Evolutionary conservation across 1,139 yeast genomes (phyloP).

Genomic region (Hemisphaericaspora subhashii): DNA sequence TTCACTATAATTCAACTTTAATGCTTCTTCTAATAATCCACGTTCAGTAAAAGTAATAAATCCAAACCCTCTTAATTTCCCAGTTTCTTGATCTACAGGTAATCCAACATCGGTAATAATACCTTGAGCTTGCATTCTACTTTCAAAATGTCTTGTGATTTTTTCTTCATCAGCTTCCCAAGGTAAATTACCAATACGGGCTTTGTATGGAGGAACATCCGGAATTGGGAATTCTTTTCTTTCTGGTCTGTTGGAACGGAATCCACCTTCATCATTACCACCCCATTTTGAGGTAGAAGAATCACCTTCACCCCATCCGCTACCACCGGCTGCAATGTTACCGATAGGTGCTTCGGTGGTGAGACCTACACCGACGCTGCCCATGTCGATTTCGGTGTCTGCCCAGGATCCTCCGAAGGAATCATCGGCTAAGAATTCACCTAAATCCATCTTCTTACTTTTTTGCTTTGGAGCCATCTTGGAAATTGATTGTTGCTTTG

Average conservation of each 20-base stretch:
- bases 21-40: slow-evolving; percentile 67
- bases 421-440: slow-evolving; percentile 51
- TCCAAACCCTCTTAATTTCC: slow-evolving; percentile 81
- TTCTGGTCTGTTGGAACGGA: slow-evolving; percentile 26
- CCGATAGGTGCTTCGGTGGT: slow-evolving; percentile 24
- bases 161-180: slow-evolving; percentile 75
- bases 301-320: slow-evolving; percentile 11
- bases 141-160: slow-evolving; percentile 66
- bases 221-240: slow-evolving; percentile 84
- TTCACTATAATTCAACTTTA: slow-evolving; percentile 61
- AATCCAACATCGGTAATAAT: slow-evolving; percentile 60
- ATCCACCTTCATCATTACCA: slow-evolving; percentile 10
- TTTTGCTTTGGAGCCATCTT: slow-evolving; percentile 42
- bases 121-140: slow-evolving; percentile 51
- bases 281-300: slow-evolving; percentile 3
- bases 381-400: slow-evolving; percentile 58
- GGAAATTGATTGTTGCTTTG: slow-evolving; percentile 16
- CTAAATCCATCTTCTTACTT: slow-evolving; percentile 50
- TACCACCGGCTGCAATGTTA: slow-evolving; percentile 18
- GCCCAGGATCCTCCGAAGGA: slow-evolving; percentile 57
- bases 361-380: slow-evolving; percentile 50
- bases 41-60: slow-evolving; percentile 76
- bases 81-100: slow-evolving; percentile 66
- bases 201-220: slow-evolving; percentile 87
- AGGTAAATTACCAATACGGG: slow-evolving; percentile 82